Conservation (phyloP, 805 yeast species). For the Tetrapisispora fleetii region DNA sequence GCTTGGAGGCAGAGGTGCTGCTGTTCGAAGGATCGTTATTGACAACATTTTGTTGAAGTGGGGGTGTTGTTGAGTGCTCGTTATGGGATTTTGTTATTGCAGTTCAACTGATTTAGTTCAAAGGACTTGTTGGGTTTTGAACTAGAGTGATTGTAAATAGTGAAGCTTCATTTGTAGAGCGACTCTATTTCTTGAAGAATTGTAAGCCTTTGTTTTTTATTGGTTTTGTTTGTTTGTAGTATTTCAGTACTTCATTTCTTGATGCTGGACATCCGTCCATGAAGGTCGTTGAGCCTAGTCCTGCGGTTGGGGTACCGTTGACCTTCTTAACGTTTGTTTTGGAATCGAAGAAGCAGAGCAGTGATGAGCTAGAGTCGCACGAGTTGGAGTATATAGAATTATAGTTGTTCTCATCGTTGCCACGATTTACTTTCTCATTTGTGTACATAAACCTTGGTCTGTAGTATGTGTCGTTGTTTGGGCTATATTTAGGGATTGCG, state of each 20-base stretch:
- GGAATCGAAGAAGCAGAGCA: background rate
- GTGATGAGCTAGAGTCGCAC: background rate
- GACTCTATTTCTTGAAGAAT: background rate
- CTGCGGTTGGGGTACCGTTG: constrained; percentile 86
- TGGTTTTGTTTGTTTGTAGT: constrained; percentile 19
- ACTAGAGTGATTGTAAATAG: no score
- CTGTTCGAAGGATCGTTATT: no score
- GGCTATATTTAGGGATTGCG: constrained; percentile 16
- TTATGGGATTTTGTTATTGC: no score
- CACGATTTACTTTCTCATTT: background rate
- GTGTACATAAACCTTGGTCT: constrained; percentile 20
- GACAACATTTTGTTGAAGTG: no score
- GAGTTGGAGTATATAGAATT: background rate
- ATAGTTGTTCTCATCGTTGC: background rate
- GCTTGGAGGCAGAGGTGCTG: no score
- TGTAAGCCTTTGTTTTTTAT: constrained; percentile 15
- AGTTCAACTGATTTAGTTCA: no score
- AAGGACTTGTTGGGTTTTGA: no score
- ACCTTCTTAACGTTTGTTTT: constrained; percentile 50
- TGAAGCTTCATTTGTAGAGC: no score
- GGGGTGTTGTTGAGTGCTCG: no score
- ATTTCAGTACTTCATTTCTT: background rate
- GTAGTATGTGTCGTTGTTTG: background rate
- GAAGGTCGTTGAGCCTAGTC: constrained; percentile 86
- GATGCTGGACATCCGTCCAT: constrained; percentile 94